phyloP scores from a whole-genome alignment of 306 rosid genomes.

The Cucurbita pepo region DNA sequence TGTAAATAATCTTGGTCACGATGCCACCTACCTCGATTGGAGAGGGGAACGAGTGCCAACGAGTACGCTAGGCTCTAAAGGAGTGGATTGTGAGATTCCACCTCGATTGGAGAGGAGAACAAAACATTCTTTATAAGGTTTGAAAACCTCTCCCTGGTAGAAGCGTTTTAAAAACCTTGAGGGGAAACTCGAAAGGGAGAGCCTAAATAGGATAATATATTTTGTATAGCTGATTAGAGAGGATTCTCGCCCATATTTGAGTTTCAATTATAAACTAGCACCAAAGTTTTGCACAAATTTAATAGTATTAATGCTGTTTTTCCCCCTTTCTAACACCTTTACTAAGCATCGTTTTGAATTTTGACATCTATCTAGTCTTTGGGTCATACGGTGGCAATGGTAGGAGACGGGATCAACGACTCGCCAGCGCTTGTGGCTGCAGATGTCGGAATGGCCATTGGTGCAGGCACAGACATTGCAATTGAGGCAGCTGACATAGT shows the following conservation, averaged over 20 bases:
- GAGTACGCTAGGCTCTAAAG: too few species aligned
- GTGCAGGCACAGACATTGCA: slow-evolving; percentile 87
- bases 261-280: not conserved
- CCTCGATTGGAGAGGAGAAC: too few species aligned
- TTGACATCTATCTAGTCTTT: slow-evolving; percentile 10
- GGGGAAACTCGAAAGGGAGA: too few species aligned
- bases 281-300: not conserved
- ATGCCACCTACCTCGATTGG: not conserved
- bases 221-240: not conserved
- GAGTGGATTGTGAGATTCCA: too few species aligned
- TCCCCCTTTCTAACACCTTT: not conserved
- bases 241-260: not conserved
- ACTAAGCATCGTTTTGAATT: not conserved
- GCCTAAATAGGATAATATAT: too few species aligned
- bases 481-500: slow-evolving; percentile 90
- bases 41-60: too few species aligned
- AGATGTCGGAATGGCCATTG: slow-evolving; percentile 85
- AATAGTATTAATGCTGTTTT: not conserved
- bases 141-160: too few species aligned
- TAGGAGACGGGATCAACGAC: slow-evolving; percentile 85
- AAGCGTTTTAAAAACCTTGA: too few species aligned
- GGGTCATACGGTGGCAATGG: slow-evolving; percentile 67
- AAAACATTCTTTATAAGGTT: too few species aligned
- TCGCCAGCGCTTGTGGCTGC: slow-evolving; percentile 84
- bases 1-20: not conserved